Evolutionary conservation across 192 early-diverging fungal genomes (phyloP), one percentile per base, ranked within the genome.

Genomic region (Umbelopsis sp.): DNA sequence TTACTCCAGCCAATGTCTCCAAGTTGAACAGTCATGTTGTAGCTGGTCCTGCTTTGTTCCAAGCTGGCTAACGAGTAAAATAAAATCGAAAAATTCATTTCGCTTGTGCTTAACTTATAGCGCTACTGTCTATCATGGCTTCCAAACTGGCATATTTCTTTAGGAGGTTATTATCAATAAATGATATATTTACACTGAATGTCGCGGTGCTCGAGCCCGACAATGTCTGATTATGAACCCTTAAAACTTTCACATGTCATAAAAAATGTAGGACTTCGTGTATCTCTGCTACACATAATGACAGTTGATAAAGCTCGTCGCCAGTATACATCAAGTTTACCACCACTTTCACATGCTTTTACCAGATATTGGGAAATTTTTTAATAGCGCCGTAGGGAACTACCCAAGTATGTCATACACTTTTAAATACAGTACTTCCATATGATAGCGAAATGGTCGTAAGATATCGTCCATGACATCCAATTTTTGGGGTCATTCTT

Each of bases 31-130:
- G 29, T 29, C 74, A 72, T 41, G 65, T 79, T 9, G 68, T 79
- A 25, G 77, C 77, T 24, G 77, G 77, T 16, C 77, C 77, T 45
- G 72, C 73, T 17, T 54, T 79, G 29, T 79, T 77, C 53, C 66
- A 66, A 36, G 34, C 77, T 49, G 77, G 77, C 41, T 79, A 68
- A 79, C n/a, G 47, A 5, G n/a, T n/a, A 49, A 49, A 49, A 49
- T 16, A 49, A 17, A n/a, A 21, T 6, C 2, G 20, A 12, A 1
- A 6, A 49, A 49, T 21, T 5, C 0, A 17, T 49, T 7, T 49
- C 20, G n/a, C 47, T 49, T 1, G 4, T 17, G 47, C 47, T 11
- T 41, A 41, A 6, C 12, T 41, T 41, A 0, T 11, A 1, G 38
- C 38, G 38, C 38, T 41, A 41, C 7, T 41, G 38, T 11, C 5